Conservation (phyloP, 495 filamentous ascomycete species). For the Trichocladium uniseriatum region DNA sequence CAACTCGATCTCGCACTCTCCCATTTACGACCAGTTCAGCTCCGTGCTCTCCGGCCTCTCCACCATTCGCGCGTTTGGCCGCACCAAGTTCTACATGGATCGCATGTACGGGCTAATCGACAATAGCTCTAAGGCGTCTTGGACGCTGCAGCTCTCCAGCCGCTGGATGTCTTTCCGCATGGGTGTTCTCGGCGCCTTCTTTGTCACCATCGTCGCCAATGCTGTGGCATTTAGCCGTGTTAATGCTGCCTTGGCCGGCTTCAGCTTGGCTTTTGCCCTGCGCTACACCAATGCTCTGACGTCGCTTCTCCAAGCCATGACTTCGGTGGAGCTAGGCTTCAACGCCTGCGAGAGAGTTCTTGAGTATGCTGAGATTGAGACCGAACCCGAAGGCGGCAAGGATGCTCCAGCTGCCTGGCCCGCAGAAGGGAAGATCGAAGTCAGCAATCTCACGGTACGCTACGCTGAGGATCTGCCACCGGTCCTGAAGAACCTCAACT, state of each 20-base stretch:
- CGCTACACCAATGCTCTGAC: slow-evolving; percentile 45
- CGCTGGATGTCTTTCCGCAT: slow-evolving; percentile 55
- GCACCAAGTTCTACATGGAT: slow-evolving; percentile 42
- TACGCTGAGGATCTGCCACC: slow-evolving; percentile 35
- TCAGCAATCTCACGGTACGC: slow-evolving; percentile 32
- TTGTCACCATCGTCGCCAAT: slow-evolving; percentile 47
- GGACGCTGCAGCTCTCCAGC: slow-evolving; percentile 47
- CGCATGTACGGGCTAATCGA: slow-evolving; percentile 51
- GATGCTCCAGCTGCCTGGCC: slow-evolving; percentile 38
- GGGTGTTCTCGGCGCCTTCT: slow-evolving; percentile 50
- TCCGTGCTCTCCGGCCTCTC: slow-evolving; percentile 49
- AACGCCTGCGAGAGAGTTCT: slow-evolving; percentile 34
- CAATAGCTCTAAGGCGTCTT: slow-evolving; percentile 41
- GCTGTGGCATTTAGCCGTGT: slow-evolving; percentile 47
- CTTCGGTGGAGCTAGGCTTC: slow-evolving; percentile 38
- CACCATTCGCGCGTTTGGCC: slow-evolving; percentile 57
- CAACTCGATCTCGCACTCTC: slow-evolving; percentile 50
- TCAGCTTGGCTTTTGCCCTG: slow-evolving; percentile 40
- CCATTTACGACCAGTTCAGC: slow-evolving; percentile 55
- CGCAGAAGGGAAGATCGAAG: slow-evolving; percentile 30
- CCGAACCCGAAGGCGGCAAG: slow-evolving; percentile 26
- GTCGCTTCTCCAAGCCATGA: slow-evolving; percentile 40
- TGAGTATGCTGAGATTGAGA: slow-evolving; percentile 31
- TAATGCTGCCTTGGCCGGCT: slow-evolving; percentile 55
- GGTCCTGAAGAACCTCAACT: slow-evolving; percentile 36